Conservation (phyloP, 1,284 basidiomycete species). For the Moesziomyces sp. region DNA sequence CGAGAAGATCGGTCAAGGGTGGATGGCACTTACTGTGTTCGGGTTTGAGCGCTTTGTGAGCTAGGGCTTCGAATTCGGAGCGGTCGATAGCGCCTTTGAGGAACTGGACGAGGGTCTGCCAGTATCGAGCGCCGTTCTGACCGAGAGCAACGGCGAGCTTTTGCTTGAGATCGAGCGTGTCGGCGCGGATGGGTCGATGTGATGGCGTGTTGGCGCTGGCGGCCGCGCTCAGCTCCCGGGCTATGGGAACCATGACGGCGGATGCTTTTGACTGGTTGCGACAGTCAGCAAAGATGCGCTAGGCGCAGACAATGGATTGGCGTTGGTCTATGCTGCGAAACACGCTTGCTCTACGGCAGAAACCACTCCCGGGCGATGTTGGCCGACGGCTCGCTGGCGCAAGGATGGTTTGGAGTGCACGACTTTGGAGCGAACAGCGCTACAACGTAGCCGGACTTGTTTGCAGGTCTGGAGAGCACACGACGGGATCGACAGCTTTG, state of each 20-base stretch:
- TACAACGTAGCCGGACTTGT: no score
- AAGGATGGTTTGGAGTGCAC: no score
- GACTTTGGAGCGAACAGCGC: no score
- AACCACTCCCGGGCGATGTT: background rate
- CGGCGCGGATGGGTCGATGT: slow-evolving; percentile 53
- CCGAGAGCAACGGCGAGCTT: slow-evolving; percentile 63
- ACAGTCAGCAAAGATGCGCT: slow-evolving; percentile 12
- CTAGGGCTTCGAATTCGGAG: slow-evolving; percentile 67
- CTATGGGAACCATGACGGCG: slow-evolving; percentile 30
- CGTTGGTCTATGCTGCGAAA: background rate
- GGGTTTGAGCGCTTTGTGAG: slow-evolving; percentile 49
- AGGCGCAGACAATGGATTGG: slow-evolving; percentile 4
- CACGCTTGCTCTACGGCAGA: background rate
- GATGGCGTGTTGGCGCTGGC: slow-evolving; percentile 27
- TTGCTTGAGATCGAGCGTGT: slow-evolving; percentile 61
- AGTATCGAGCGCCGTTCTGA: slow-evolving; percentile 65
- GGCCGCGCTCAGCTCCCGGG: slow-evolving; percentile 40
- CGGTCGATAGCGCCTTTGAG: slow-evolving; percentile 68
- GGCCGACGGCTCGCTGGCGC: background rate
- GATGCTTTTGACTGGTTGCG: slow-evolving; percentile 22
- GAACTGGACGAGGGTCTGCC: slow-evolving; percentile 68
- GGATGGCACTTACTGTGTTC: slow-evolving; percentile 56
- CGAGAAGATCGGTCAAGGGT: background rate
- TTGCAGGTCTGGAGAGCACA: no score
- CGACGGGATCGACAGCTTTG: no score